phyloP scores from a whole-genome alignment of 345 rosid species.

The Lagerstroemia speciosa region DNA sequence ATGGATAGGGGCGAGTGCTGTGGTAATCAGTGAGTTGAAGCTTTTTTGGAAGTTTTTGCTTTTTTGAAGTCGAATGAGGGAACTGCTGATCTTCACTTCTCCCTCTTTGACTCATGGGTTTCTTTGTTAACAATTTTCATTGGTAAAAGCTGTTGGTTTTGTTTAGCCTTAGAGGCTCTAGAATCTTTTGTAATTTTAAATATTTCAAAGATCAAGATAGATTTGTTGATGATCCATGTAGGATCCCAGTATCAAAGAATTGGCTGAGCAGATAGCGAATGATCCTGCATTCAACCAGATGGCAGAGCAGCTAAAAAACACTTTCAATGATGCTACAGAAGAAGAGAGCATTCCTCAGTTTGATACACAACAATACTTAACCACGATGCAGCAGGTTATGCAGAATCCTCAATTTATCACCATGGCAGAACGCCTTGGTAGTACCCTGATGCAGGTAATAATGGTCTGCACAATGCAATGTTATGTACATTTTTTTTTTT shows the following conservation, averaged over 20 bases:
- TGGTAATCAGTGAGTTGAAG: neutral
- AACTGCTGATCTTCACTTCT: neutral
- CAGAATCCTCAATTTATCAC: conserved; percentile 89
- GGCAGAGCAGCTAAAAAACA: conserved; percentile 93
- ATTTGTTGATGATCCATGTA: conserved; percentile 11
- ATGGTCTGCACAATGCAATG: neutral
- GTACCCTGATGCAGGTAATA: conserved; percentile 74
- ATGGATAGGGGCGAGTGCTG: neutral
- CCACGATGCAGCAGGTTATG: conserved; percentile 96
- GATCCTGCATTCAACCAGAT: conserved; percentile 89
- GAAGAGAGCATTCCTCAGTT: conserved; percentile 58
- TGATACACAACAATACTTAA: conserved; percentile 62
- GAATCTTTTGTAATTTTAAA: neutral
- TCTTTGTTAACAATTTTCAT: neutral
- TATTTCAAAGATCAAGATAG: neutral
- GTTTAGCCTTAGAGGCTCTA: neutral
- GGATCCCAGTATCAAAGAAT: conserved; percentile 91
- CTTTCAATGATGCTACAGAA: conserved; percentile 46
- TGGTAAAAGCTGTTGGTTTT: neutral
- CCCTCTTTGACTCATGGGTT: neutral
- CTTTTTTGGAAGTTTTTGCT: neutral
- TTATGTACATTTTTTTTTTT: too few species aligned
- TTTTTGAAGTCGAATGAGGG: neutral
- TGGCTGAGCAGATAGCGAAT: conserved; percentile 91
- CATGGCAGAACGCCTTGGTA: conserved; percentile 95